Evolutionary conservation across 2,329 filamentous ascomycete species (phyloP).

Genomic region (Penicillium sp.): DNA sequence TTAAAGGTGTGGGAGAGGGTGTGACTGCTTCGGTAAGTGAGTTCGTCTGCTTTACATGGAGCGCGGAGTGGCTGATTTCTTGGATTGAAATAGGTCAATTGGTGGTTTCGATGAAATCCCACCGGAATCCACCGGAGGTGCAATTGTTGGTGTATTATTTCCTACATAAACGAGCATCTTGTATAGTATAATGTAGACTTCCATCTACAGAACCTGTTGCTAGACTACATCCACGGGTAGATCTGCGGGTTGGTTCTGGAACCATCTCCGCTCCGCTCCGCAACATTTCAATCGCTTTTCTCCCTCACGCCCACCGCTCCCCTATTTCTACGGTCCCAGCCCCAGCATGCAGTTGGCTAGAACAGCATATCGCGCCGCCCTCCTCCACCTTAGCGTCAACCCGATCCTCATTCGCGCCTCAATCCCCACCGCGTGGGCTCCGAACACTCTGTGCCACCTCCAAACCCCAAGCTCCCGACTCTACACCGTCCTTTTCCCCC

Average conservation of each 20-base stretch:
- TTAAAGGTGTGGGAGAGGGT: constrained; percentile 60
- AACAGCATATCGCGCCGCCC: constrained; percentile 28
- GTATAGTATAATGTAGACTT: too few species aligned
- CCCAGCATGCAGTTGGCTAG: constrained; percentile 29
- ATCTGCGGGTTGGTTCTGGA: constrained; percentile 18
- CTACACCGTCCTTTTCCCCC: constrained; percentile 28
- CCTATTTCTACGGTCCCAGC: too few species aligned
- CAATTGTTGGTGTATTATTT: too few species aligned
- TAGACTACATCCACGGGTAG: too few species aligned
- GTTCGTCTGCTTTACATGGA: constrained; percentile 22
- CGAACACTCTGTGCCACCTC: constrained; percentile 6
- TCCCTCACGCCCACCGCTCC: too few species aligned
- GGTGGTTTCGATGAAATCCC: constrained; percentile 71
- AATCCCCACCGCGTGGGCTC: constrained; percentile 10
- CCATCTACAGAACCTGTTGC: too few species aligned
- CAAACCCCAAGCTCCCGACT: constrained; percentile 17
- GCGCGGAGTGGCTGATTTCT: constrained; percentile 24
- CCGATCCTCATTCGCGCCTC: constrained; percentile 23
- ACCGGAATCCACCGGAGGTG: too few species aligned
- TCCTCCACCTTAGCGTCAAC: constrained; percentile 27
- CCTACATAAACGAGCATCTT: too few species aligned
- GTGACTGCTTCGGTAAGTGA: constrained; percentile 60
- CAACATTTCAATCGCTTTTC: too few species aligned
- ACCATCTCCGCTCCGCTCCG: constrained; percentile 15
- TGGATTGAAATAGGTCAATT: constrained; percentile 56